These are phyloP conservation scores for Pseudoturritis turrita DNA, from an alignment of 345 rosid genomes.

Conservation along the genomic window DNA sequence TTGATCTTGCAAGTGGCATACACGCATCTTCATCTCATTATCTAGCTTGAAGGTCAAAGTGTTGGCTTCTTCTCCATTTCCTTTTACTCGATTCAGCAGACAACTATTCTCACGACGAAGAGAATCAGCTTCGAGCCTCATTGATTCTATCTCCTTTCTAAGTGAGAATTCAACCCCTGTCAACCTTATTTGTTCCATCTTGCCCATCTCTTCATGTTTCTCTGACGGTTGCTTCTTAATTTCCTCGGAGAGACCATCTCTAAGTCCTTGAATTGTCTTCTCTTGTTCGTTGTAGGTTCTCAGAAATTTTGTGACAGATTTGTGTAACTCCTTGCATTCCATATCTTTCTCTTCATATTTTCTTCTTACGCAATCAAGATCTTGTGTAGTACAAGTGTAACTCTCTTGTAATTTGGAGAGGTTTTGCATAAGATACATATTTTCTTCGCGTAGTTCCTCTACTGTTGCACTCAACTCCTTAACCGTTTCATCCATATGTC, in stretches of 20 bases:
- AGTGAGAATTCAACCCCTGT: conserved; percentile 72
- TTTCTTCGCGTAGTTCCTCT: conserved; percentile 50
- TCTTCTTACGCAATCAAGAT: conserved; percentile 48
- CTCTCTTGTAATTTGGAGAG: conserved; percentile 52
- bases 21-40: conserved; percentile 57
- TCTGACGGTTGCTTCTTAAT: conserved; percentile 38
- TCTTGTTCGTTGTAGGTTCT: conserved; percentile 82
- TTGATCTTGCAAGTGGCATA: conserved; percentile 63
- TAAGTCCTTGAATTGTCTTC: conserved; percentile 74
- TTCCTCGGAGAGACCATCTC: conserved; percentile 45
- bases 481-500: conserved; percentile 52
- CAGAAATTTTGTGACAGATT: conserved; percentile 48
- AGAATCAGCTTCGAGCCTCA: conserved; percentile 56
- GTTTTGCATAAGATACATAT: conserved; percentile 37
- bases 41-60: conserved; percentile 59
- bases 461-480: conserved; percentile 43
- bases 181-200: conserved; percentile 79
- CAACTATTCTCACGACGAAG: conserved; percentile 75
- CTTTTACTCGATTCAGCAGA: conserved; percentile 60
- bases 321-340: conserved; percentile 81
- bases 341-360: conserved; percentile 72
- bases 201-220: conserved; percentile 36
- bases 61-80: conserved; percentile 36
- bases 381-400: conserved; percentile 37
- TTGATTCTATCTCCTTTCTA: conserved; percentile 64